Evolutionary conservation across 768 basidiomycete species (phyloP).

Genomic region (Leccinum ochraceum): DNA sequence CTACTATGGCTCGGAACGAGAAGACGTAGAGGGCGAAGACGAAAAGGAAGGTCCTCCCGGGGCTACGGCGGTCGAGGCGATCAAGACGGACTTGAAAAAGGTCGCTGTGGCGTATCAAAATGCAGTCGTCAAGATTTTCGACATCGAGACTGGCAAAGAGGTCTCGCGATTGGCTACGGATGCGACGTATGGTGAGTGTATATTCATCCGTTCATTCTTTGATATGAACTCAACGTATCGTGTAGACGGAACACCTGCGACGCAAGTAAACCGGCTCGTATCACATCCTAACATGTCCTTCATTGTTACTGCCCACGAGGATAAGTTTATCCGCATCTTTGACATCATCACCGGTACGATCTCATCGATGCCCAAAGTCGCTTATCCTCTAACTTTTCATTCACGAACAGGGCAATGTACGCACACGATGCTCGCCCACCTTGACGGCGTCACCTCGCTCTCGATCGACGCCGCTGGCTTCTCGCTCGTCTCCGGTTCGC

Average conservation of each 20-base stretch:
- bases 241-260: slow-evolving; percentile 69
- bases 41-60: slow-evolving; percentile 54
- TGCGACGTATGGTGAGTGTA: slow-evolving; percentile 52
- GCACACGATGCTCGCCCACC: slow-evolving; percentile 86
- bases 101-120: slow-evolving; percentile 92
- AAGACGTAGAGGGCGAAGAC: slow-evolving; percentile 36
- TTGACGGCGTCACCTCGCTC: slow-evolving; percentile 89
- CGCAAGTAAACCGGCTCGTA: slow-evolving; percentile 83
- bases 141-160: slow-evolving; percentile 87
- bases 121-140: slow-evolving; percentile 86
- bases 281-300: slow-evolving; percentile 91
- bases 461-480: slow-evolving; percentile 87
- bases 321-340: slow-evolving; percentile 90
- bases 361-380: background rate
- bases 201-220: background rate
- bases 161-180: slow-evolving; percentile 60
- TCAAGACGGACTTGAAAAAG: slow-evolving; percentile 80
- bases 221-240: slow-evolving; percentile 4
- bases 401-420: slow-evolving; percentile 71
- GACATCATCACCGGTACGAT: slow-evolving; percentile 76
- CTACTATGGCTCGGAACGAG: slow-evolving; percentile 63
- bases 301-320: slow-evolving; percentile 90
- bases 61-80: slow-evolving; percentile 82
- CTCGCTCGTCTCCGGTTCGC: slow-evolving; percentile 84
- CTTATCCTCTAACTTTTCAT: slow-evolving; percentile 1